phyloP scores from a whole-genome alignment of 2,329 filamentous ascomycete species.

The Ophiostoma angusticollis region DNA sequence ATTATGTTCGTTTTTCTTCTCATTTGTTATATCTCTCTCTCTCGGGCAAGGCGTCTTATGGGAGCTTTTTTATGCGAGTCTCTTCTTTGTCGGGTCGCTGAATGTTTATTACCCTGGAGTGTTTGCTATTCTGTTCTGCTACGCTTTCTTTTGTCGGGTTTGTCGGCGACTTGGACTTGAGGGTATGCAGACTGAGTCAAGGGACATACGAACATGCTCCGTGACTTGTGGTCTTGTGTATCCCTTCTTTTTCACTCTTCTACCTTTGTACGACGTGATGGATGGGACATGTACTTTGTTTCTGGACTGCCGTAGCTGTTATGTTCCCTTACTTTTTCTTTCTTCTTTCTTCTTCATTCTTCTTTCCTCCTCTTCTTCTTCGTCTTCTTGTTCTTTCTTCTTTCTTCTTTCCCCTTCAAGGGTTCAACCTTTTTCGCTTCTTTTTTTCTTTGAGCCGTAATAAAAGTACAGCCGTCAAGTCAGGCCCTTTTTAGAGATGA shows the following conservation, averaged over 20 bases:
- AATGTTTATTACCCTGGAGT: no score
- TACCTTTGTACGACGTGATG: no score
- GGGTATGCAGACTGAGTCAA: no score
- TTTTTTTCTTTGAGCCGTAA: neutral
- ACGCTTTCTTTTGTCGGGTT: no score
- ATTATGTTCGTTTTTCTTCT: neutral
- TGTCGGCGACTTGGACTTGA: no score
- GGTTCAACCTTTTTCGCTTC: constrained; percentile 3
- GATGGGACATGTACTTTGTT: neutral
- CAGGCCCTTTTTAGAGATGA: no score
- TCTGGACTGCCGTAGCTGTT: constrained; percentile 2
- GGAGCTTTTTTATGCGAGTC: no score
- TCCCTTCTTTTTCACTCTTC: neutral
- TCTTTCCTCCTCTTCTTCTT: neutral
- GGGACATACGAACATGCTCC: no score
- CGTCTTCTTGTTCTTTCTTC: constrained; percentile 1
- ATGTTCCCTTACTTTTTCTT: neutral
- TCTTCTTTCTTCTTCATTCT: no score
- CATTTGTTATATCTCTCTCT: neutral
- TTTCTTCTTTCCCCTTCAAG: constrained; percentile 1
- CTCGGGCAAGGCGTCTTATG: neutral
- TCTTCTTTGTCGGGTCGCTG: no score
- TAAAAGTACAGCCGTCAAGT: neutral
- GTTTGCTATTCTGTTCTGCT: no score
- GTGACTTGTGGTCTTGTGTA: neutral